phyloP scores from a whole-genome alignment of 2,329 filamentous ascomycete genomes.

The Aplosporella prunicola region DNA sequence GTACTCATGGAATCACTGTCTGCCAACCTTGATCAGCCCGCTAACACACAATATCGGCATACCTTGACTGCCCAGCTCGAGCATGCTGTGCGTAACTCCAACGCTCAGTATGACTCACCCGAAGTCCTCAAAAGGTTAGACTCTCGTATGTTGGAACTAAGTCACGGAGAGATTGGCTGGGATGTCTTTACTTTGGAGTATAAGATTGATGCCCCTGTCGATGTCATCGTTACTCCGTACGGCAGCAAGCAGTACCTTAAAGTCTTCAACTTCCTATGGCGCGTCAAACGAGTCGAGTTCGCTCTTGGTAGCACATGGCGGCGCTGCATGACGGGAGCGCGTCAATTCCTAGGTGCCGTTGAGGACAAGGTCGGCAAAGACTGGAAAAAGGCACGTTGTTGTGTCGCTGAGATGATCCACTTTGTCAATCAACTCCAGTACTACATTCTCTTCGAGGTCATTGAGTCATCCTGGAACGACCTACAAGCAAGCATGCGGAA shows the following conservation, averaged over 20 bases:
- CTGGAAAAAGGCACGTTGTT: slow-evolving; percentile 84
- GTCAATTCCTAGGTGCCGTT: slow-evolving; percentile 75
- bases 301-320: slow-evolving; percentile 85
- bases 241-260: slow-evolving; percentile 95
- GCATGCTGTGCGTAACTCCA: slow-evolving; percentile 92
- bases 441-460: slow-evolving; percentile 97
- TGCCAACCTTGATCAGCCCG: slow-evolving; percentile 84
- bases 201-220: slow-evolving; percentile 91
- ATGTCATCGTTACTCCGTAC: slow-evolving; percentile 95
- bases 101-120: slow-evolving; percentile 87
- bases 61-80: slow-evolving; percentile 96
- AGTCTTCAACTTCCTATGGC: slow-evolving; percentile 98
- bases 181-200: slow-evolving; percentile 98
- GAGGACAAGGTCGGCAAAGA: slow-evolving; percentile 64
- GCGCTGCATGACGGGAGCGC: slow-evolving; percentile 86
- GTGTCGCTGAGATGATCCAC: slow-evolving; percentile 95
- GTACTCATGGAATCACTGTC: slow-evolving; percentile 94
- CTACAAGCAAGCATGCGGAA: slow-evolving; percentile 73
- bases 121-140: slow-evolving; percentile 88
- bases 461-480: slow-evolving; percentile 90
- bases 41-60: slow-evolving; percentile 93
- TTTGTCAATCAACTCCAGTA: slow-evolving; percentile 96
- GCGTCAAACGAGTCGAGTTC: slow-evolving; percentile 95
- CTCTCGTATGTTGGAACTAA: slow-evolving; percentile 95
- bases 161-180: slow-evolving; percentile 96